phyloP scores from a whole-genome alignment of 1,284 basidiomycete species.

The Melampsora americana region DNA sequence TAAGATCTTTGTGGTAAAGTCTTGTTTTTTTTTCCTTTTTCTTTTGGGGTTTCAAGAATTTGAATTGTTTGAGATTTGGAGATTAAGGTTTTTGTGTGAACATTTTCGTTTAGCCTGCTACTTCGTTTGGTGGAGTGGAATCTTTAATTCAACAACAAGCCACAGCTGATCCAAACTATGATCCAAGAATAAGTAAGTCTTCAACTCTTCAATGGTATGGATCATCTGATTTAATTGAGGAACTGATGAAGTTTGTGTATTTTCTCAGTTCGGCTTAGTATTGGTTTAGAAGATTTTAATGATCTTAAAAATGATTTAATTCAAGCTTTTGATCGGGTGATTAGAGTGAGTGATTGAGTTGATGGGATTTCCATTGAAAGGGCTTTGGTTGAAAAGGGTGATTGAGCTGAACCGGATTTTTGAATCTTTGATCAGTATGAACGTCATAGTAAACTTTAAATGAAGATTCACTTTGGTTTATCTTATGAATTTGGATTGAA shows the following conservation, averaged over 20 bases:
- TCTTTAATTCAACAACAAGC: conserved; percentile 75
- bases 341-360: conserved; percentile 25
- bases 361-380: no score
- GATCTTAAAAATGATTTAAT: conserved; percentile 36
- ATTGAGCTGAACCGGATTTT: no score
- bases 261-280: conserved; percentile 26
- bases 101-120: conserved; percentile 65
- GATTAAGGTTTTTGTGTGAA: not conserved
- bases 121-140: conserved; percentile 87
- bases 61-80: no score
- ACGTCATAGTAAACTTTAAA: no score
- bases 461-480: no score
- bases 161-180: conserved; percentile 65
- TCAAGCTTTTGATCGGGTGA: conserved; percentile 38
- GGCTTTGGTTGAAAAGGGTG: no score
- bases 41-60: not conserved
- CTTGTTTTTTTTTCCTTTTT: not conserved
- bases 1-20: conserved; percentile 26
- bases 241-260: not conserved
- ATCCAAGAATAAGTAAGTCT: conserved; percentile 61
- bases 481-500: no score
- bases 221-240: not conserved
- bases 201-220: not conserved
- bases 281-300: conserved; percentile 36
- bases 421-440: no score